Evolutionary conservation across 2,329 filamentous ascomycete species (phyloP), one percentile per base, ranked within the genome.

Genomic region (Zasmidium angulare): DNA sequence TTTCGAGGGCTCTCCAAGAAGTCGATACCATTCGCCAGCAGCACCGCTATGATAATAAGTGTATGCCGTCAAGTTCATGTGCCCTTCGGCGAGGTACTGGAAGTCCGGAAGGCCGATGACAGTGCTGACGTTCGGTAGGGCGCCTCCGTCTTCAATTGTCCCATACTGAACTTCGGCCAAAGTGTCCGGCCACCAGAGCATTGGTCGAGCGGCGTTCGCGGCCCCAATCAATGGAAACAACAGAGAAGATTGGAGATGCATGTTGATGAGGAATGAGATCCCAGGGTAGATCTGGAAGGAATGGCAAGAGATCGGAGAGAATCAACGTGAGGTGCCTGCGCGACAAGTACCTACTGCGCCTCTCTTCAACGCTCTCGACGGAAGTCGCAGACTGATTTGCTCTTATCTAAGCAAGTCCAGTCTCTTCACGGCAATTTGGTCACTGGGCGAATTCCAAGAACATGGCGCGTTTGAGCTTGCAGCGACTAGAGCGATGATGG

Each of bases 41-140:
- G 69, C 68, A 26, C 63, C 69, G 14, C 64, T 66, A 29, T 67
- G 64, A 47, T 71, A 71, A 53, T 69, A 71, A 17, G 66, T 65
- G 53, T 69, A 71, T 2, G 60, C 36, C 9, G 55, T 56, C 9
- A 58, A 20, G 55, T 60, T 62, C 59, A 64, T 59, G 43, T 55
- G 56, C 29, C 56, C 54, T 24, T 56, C 56, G 2, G 62, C 62
- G 2, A 64, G 46, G 26, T 62, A 64, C 19, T 64, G 56, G 36
- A 64, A 64, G 55, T 64, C 62, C 22, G 59, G 62, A 11, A 63
- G 46, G 1, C 62, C 62, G 21, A 64, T 50, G 24, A 64, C 55
- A 2, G 40, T 48, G 24, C 51, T 50, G n/a, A 64, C 53, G 24
- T 56, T 56, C 12, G 62, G 62, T 51, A 63, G 46, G 23, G 52